phyloP scores from a whole-genome alignment of 495 filamentous ascomycete species.

The Penicillium samsonianum region DNA sequence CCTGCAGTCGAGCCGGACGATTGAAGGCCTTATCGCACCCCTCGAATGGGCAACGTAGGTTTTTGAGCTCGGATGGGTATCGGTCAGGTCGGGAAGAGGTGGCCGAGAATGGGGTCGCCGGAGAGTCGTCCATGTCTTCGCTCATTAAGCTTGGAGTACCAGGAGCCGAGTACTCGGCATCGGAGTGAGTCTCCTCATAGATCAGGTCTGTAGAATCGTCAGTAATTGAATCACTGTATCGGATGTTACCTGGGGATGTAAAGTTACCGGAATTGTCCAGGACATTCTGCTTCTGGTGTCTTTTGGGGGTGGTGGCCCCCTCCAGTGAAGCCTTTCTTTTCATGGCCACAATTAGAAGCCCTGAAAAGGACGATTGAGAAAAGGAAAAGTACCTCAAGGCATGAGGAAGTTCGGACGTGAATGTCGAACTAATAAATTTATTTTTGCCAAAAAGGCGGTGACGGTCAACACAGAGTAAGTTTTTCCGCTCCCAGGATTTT shows the following conservation, averaged over 20 bases:
- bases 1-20: constrained; percentile 74
- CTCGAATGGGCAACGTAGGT: constrained; percentile 65
- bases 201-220: constrained; percentile 37
- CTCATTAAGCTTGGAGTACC: constrained; percentile 32
- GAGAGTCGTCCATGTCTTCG: constrained; percentile 48
- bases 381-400: constrained; percentile 3
- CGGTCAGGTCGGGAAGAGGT: constrained; percentile 45
- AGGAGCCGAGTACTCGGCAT: constrained; percentile 38
- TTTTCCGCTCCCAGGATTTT: constrained; percentile 18
- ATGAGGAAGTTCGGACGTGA: constrained; percentile 8
- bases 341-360: constrained; percentile 19
- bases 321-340: constrained; percentile 38
- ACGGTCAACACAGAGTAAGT: constrained; percentile 11
- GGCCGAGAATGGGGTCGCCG: constrained; percentile 55
- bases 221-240: constrained; percentile 11
- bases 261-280: constrained; percentile 36
- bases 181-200: constrained; percentile 44
- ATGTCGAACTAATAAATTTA: constrained; percentile 5
- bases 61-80: constrained; percentile 72
- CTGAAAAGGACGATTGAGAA: constrained; percentile 2
- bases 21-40: constrained; percentile 84
- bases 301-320: constrained; percentile 28
- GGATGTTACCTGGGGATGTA: background rate
- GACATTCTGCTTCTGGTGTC: constrained; percentile 27
- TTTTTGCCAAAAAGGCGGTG: constrained; percentile 16